A percentile compares a stretch with the other conserved stretches of the same genome.
These are phyloP conservation scores for Hypoxylon rubiginosum DNA, from an alignment of 2,329 filamentous ascomycete species.

Conservation along the genomic window DNA sequence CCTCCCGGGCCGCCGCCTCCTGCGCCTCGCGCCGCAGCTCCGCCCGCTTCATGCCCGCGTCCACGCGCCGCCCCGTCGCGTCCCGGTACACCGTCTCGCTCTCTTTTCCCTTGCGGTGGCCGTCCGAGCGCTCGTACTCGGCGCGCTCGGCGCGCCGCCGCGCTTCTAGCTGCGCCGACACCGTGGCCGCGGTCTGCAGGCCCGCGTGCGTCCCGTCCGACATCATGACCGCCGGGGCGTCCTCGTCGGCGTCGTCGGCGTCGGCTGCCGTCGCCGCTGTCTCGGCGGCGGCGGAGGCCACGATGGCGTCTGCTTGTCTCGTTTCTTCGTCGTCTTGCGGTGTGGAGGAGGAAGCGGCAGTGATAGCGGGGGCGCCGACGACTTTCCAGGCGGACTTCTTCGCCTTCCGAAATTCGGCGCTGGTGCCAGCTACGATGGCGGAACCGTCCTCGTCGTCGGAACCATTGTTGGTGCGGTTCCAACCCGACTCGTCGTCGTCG, in stretches of 20 bases:
- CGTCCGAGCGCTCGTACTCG: conserved; percentile 41
- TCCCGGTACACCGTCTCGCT: conserved; percentile 95
- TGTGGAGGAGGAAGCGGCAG: conserved; percentile 46
- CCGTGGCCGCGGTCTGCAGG: conserved; percentile 84
- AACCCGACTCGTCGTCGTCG: conserved; percentile 72
- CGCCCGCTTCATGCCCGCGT: conserved; percentile 89
- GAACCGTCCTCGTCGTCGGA: conserved; percentile 68
- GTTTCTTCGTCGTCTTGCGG: conserved; percentile 60
- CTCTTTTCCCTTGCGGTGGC: conserved; percentile 68
- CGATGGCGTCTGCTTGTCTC: conserved; percentile 82
- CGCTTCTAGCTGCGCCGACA: conserved; percentile 76
- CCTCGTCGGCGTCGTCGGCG: conserved; percentile 61
- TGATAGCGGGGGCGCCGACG: conserved; percentile 64
- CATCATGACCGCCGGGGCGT: conserved; percentile 71
- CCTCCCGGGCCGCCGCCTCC: conserved; percentile 80
- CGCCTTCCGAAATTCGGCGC: conserved; percentile 76
- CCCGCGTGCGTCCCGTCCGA: conserved; percentile 89
- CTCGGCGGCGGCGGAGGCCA: conserved; percentile 79
- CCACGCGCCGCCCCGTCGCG: conserved; percentile 93
- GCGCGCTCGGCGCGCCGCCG: conserved; percentile 64
- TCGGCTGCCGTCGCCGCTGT: conserved; percentile 64
- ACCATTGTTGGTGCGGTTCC: conserved; percentile 61
- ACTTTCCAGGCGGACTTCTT: conserved; percentile 88
- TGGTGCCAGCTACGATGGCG: conserved; percentile 64
- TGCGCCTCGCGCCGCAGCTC: conserved; percentile 77